These are phyloP conservation scores for Colletotrichum orchidophilum DNA, from an alignment of 2,329 filamentous ascomycete genomes.

Conservation along the genomic window DNA sequence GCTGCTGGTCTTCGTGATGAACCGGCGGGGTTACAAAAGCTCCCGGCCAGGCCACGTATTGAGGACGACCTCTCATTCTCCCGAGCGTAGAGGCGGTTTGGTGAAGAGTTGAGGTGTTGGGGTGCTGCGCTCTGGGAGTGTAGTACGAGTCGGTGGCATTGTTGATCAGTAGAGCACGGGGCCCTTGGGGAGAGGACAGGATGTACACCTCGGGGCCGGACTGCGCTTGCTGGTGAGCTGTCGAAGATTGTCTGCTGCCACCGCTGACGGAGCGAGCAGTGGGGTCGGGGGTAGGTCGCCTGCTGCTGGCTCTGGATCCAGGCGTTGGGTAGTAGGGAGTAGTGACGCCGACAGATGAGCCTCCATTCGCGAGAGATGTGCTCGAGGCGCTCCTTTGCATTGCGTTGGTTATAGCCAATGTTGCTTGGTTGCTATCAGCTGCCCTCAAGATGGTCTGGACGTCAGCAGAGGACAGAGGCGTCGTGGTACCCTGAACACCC, in stretches of 20 bases:
- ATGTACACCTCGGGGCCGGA: constrained; percentile 65
- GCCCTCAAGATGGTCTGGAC: constrained; percentile 56
- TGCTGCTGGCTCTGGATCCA: constrained; percentile 52
- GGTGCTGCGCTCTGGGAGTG: constrained; percentile 46
- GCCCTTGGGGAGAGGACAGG: constrained; percentile 67
- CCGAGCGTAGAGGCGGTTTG: constrained; percentile 20
- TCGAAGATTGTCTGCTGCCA: constrained; percentile 39
- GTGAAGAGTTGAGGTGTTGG: constrained; percentile 5
- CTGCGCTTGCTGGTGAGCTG: constrained; percentile 35
- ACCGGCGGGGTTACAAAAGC: constrained; percentile 27
- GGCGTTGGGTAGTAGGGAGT: constrained; percentile 48
- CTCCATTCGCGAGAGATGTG: constrained; percentile 50
- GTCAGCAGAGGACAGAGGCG: constrained; percentile 51
- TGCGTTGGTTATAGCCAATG: constrained; percentile 53
- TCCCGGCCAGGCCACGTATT: constrained; percentile 26
- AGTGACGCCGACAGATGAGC: constrained; percentile 54
- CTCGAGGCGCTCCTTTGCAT: constrained; percentile 62
- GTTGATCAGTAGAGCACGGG: constrained; percentile 66
- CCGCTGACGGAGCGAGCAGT: constrained; percentile 44
- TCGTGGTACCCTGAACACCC: constrained; percentile 11
- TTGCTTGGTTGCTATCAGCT: constrained; percentile 56
- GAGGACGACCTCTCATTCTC: constrained; percentile 24
- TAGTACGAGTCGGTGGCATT: constrained; percentile 61
- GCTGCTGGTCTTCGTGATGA: constrained; percentile 33
- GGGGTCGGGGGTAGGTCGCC: constrained; percentile 58